Percentiles rank a stretch among this genome's conserved stretches.
Conservation (phyloP, 78 protist species). For the Emiliania huxleyi region DNA sequence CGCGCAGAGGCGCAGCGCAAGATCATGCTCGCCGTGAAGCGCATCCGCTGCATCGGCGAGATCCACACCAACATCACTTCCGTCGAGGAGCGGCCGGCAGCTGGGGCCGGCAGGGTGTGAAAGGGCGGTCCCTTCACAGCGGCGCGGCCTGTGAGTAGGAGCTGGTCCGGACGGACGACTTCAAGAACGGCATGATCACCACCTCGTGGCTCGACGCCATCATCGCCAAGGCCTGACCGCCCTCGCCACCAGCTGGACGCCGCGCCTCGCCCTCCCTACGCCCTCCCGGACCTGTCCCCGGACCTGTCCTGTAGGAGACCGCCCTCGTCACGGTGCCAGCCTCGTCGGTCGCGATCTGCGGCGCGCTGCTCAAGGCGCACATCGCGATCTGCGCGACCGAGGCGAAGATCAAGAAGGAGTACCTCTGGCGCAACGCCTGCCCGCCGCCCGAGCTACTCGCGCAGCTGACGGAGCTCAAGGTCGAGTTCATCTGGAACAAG, state of each 20-base stretch:
- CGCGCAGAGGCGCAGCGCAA: constrained; percentile 66
- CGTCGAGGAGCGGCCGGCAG: too few species aligned
- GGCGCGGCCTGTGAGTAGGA: too few species aligned
- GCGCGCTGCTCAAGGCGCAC: not conserved
- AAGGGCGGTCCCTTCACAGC: too few species aligned
- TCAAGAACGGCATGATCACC: not conserved
- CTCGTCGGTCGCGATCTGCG: not conserved
- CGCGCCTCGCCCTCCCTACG: constrained; percentile 67
- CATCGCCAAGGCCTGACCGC: not conserved
- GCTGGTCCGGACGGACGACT: not conserved
- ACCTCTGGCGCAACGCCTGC: not conserved
- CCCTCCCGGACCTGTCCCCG: constrained; percentile 17
- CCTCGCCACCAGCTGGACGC: constrained; percentile 62
- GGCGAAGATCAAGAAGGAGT: not conserved
- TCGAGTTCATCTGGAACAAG: constrained; percentile 66
- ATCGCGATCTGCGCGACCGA: not conserved
- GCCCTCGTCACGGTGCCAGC: not conserved
- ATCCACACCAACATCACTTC: constrained; percentile 26
- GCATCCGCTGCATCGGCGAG: constrained; percentile 86
- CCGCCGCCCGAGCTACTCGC: not conserved
- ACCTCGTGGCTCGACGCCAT: constrained; percentile 80
- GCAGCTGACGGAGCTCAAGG: not conserved
- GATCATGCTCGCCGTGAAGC: constrained; percentile 77
- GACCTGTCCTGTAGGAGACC: constrained; percentile 46
- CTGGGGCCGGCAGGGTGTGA: too few species aligned